These are phyloP conservation scores for Crataegus laevigata DNA, from an alignment of 306 rosid species.

Conservation along the genomic window DNA sequence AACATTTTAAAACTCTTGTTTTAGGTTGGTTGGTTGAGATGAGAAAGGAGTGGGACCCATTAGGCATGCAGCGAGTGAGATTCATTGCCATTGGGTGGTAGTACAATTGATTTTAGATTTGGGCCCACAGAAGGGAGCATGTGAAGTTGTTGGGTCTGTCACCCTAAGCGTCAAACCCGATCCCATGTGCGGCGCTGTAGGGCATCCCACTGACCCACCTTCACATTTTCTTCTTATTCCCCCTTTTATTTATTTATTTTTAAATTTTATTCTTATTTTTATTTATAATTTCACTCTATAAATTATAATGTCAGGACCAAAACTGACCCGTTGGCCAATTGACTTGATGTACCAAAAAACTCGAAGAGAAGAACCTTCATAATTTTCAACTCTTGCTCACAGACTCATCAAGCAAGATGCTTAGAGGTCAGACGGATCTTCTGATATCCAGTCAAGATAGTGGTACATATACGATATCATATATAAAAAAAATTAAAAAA, in stretches of 20 bases:
- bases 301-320: not conserved
- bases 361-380: not conserved
- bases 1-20: not conserved
- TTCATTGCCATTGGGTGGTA: conserved; percentile 38
- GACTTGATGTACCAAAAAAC: not conserved
- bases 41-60: conserved; percentile 43
- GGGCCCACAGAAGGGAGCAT: conserved; percentile 46
- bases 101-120: not conserved
- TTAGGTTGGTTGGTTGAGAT: not conserved
- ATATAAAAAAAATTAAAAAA: not conserved
- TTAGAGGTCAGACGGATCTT: not conserved
- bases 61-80: conserved; percentile 47
- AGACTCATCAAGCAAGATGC: not conserved
- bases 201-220: conserved; percentile 50
- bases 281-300: not conserved
- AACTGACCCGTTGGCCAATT: not conserved
- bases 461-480: not conserved
- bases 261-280: too few species aligned
- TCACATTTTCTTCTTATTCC: not conserved
- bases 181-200: conserved; percentile 88
- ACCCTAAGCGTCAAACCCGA: conserved; percentile 60
- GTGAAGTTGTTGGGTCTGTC: conserved; percentile 66
- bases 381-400: not conserved
- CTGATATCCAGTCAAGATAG: not conserved
- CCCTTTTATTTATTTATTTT: not conserved